Evolutionary conservation across 2,329 filamentous ascomycete species (phyloP).

Genomic region (Cercospora sp.): DNA sequence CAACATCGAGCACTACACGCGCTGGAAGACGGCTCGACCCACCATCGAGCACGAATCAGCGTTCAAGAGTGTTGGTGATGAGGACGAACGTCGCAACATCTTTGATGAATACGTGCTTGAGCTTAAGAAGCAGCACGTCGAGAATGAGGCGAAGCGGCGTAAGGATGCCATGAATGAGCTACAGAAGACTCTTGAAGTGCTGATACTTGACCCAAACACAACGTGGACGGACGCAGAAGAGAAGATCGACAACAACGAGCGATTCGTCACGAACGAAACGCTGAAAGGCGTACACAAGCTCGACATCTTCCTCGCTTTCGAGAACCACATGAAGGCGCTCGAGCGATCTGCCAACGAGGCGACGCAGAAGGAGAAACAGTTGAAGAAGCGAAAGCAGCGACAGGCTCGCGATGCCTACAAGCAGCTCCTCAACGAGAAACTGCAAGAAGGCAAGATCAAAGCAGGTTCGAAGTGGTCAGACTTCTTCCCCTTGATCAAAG

Average conservation of each 20-base stretch:
- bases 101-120: constrained; percentile 92
- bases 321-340: constrained; percentile 89
- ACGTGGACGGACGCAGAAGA: constrained; percentile 89
- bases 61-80: constrained; percentile 85
- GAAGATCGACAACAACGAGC: constrained; percentile 73
- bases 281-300: constrained; percentile 83
- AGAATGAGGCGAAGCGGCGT: constrained; percentile 69
- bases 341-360: constrained; percentile 90
- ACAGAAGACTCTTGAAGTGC: constrained; percentile 70
- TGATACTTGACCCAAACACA: constrained; percentile 89
- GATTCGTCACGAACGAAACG: constrained; percentile 77
- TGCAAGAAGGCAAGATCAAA: constrained; percentile 76
- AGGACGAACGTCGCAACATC: constrained; percentile 81
- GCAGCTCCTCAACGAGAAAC: constrained; percentile 71
- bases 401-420: constrained; percentile 81
- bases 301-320: constrained; percentile 89
- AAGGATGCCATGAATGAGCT: constrained; percentile 85
- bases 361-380: constrained; percentile 81
- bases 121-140: constrained; percentile 76
- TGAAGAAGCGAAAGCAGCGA: constrained; percentile 77
- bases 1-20: constrained; percentile 94
- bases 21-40: constrained; percentile 92
- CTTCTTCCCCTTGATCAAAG: constrained; percentile 70
- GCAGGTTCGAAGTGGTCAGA: constrained; percentile 88
- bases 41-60: constrained; percentile 95